Evolutionary conservation across 768 basidiomycete genomes (phyloP), one percentile per base, ranked within the genome.

Genomic region (Candolleomyces efflorescens): DNA sequence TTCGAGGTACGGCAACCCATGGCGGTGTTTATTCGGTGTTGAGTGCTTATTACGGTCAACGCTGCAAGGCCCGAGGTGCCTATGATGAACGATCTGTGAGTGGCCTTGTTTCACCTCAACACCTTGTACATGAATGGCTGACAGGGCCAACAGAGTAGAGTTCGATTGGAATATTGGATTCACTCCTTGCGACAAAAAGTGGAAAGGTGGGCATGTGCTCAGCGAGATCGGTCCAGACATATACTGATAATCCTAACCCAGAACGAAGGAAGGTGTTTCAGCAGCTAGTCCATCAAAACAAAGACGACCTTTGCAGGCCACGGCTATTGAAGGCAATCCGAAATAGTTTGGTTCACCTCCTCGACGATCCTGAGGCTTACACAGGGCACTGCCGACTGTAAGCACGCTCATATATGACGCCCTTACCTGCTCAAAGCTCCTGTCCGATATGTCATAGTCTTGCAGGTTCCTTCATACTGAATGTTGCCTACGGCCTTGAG

Each of bases 81-180:
- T 9, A 51, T 57, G 47, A 12, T 50, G 48, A 52, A 57, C 37
- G 49, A 57, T 27, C 38, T 47, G 37, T 55, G 41, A 41, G 44
- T 44, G 17, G 22, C 44, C 17, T 13, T 11, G 5, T 27, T 27
- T 24, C 9, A 11, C 6, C 36, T 1, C 26, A 38, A 9, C 22
- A n/a, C n/a, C n/a, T n/a, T n/a, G 3, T 44, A 20, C 27, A 15
- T 20, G 4, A 20, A 46, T 37, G 22, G 23, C 22, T 18, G 22
- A 43, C 55, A 9, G 43, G 57, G 49, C 26, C 15, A 22, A 11
- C 55, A 80, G 78, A 46, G 77, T 80, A 60, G 79, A 79, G 5
- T 81, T 74, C 73, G 70, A 75, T 58, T 80, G 78, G 78, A 61
- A 78, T 4, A 74, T 79, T 60, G 77, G 75, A 1, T 68, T 71